Evolutionary conservation across 2,329 filamentous ascomycete species (phyloP), one percentile per base, ranked within the genome.

Genomic region (Aspergillus quadricinctus): DNA sequence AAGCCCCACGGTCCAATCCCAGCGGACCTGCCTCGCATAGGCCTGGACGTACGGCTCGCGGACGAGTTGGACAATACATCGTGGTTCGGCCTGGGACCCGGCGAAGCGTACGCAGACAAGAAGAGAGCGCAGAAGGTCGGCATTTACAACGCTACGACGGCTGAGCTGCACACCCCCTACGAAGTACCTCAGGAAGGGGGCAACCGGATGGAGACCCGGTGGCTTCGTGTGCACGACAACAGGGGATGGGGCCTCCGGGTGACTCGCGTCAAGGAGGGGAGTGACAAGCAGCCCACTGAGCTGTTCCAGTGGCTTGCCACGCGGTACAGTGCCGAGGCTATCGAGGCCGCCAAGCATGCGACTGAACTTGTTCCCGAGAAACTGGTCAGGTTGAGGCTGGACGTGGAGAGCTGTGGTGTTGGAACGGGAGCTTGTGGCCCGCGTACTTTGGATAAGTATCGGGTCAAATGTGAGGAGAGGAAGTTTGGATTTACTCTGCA

Each of bases 21-120:
- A 1, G 9, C 14, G 6, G 31, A 37, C 31, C 5, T 37, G 2
- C 31, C 31, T 1, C 31, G 31, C 14, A 23, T 64, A 3, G 66
- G 66, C 8, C 40, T 66, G 0, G 60, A 65, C 19, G 14, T 66
- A 2, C 48, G 50, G 9, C 57, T 68, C 0, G 40, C 50, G 3
- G 45, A 55, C 8, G 48, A 50, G 1, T 48, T 65, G 0, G 59
- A 66, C 27, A 57, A 54, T 9, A 59, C 61, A 0, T 48, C 35
- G 3, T 69, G 66, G 66, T 61, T 68, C n/a, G 66, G 66, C 7
- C 45, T 62, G 1, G 66, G 66, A 0, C 66, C 65, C 1, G 66
- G 64, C 4, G 66, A 69, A 43, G 60, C 66, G 4, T 69, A 68
- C 7, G 48, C 59, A 0, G 66, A 69, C 51, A 69, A 69, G 50